Evolutionary conservation across 768 basidiomycete genomes (phyloP).

Genomic region (Trametes coccinea): DNA sequence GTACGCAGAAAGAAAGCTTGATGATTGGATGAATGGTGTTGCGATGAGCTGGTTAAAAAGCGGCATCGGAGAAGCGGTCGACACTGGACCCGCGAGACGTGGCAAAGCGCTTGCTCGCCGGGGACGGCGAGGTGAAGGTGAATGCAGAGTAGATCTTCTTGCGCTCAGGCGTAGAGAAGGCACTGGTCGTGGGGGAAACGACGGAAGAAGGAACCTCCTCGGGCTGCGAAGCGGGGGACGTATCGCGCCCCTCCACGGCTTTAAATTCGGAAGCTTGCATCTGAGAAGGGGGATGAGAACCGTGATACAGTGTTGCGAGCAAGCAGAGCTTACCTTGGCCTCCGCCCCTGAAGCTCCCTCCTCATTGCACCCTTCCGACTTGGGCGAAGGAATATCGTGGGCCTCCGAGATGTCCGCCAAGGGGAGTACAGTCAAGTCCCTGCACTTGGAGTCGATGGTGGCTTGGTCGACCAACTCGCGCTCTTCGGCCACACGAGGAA

Average conservation of each 20-base stretch:
- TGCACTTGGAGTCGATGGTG: conserved; percentile 70
- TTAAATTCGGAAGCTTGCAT: too few relatives aligned
- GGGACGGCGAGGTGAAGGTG: conserved; percentile 77
- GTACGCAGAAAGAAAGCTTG: too few relatives aligned
- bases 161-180: conserved; percentile 76
- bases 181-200: conserved; percentile 30
- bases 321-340: too few relatives aligned
- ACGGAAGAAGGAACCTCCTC: conserved; percentile 34
- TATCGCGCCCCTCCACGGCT: not conserved
- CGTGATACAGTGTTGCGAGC: too few relatives aligned
- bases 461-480: conserved; percentile 46
- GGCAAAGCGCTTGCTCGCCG: conserved; percentile 53
- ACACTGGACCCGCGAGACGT: conserved; percentile 25
- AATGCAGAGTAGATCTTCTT: conserved; percentile 72
- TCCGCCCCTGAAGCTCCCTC: not conserved
- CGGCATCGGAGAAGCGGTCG: conserved; percentile 25
- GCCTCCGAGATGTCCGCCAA: conserved; percentile 75
- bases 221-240: conserved; percentile 6
- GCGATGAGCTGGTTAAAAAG: not conserved
- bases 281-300: too few relatives aligned
- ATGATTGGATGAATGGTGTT: not conserved
- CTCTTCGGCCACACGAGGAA: conserved; percentile 65
- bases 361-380: conserved; percentile 12
- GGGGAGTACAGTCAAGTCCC: conserved; percentile 76
- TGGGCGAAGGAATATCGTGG: conserved; percentile 44